Evolutionary conservation across 495 filamentous ascomycete species (phyloP), one percentile per base, ranked within the genome.

Genomic region (Pyrenula massariospora): DNA sequence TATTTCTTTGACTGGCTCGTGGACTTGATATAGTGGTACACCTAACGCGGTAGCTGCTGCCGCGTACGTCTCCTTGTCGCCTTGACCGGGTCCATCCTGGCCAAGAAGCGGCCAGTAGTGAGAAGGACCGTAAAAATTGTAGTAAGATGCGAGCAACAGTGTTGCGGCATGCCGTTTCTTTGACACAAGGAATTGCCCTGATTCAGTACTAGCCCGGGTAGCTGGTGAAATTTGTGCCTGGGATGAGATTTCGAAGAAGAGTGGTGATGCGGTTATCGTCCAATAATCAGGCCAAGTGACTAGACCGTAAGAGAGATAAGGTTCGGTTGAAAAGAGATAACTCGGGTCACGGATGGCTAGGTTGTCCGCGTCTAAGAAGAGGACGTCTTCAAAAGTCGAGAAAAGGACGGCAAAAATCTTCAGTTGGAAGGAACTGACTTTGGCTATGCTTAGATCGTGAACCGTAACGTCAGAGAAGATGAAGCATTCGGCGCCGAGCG

Each of bases 271-370:
- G 0, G 80, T 79, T 0, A 73, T 70, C 10, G 67, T 68, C 79
- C 80, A 85, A 61, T 82, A 84, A 60, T 85, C 83, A 2, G 82
- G 80, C 80, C 80, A 86, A 48, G 73, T 75, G 1, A 85, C 76
- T 50, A 85, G 62, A 0, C 81, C 80, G 0, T 69, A 69, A 3
- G 73, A 75, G 1, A 60, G 65, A 62, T 78, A 85, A 0, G 81
- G 77, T 47, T 80, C 74, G 2, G 72, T 59, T 19, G 65, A 60
- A 19, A 86, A 72, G 10, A 84, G 62, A 1, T 68, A 55, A 49
- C 78, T 77, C 0, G 82, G 81, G 31, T 75, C 70, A 12, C 71
- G 65, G 10, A 83, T 61, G 5, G 79, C 78, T 48, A 84, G 75
- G 55, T 69, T 72, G 59, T 85, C 81, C 31, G 77, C 75, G 60